Evolutionary conservation across 2,329 filamentous ascomycete species (phyloP).

Genomic region (Dactylonectria estremocensis): DNA sequence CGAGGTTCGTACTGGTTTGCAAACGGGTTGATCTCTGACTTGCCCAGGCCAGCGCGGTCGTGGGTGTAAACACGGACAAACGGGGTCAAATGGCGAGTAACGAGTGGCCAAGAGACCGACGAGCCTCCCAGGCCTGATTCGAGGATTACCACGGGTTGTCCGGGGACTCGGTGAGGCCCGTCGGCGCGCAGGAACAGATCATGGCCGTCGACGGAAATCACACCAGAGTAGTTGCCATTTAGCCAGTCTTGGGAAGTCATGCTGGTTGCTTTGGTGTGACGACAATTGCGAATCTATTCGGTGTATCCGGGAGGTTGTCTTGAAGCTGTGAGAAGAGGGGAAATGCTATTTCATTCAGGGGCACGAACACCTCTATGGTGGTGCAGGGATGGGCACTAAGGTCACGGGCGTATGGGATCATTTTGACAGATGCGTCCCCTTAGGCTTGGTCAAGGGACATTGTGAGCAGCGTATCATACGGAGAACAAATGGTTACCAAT

Average conservation of each 20-base stretch:
- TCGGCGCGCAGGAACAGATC: constrained; percentile 2
- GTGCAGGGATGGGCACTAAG: no score
- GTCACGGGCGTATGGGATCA: no score
- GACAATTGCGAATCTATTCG: no score
- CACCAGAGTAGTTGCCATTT: background rate
- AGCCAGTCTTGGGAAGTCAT: background rate
- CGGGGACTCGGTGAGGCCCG: constrained; percentile 5
- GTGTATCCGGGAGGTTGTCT: no score
- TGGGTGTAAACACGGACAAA: constrained; percentile 4
- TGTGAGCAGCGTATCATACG: no score
- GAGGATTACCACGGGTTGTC: constrained; percentile 4
- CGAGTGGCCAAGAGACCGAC: background rate
- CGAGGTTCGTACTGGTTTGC: constrained; percentile 7
- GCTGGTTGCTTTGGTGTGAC: background rate
- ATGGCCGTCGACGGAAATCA: background rate
- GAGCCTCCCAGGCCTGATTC: constrained; percentile 7
- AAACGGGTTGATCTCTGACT: constrained; percentile 1
- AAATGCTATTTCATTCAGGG: no score
- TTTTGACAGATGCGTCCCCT: no score
- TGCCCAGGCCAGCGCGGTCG: constrained; percentile 5
- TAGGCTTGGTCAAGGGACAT: no score
- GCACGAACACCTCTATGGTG: no score
- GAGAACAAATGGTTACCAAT: no score
- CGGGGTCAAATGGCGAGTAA: constrained; percentile 3
- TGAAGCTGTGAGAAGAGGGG: no score